Percentiles rank a stretch among this genome's conserved stretches.
Conservation (phyloP, 2,329 filamentous ascomycete genomes). For the Samsoniella hepiali region DNA sequence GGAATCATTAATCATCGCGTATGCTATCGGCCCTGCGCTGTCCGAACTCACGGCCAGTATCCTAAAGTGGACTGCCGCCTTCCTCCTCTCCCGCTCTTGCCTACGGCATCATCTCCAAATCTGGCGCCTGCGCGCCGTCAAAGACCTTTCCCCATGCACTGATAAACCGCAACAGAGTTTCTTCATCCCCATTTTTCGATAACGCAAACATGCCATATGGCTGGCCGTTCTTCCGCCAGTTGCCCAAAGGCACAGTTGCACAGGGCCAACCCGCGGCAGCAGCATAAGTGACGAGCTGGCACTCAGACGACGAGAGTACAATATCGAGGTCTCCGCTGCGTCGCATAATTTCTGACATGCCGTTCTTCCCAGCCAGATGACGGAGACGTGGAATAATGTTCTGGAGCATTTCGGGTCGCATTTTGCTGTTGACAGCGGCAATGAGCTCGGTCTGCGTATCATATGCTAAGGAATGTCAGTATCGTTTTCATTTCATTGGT, state of each 20-base stretch:
- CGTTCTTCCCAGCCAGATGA: not conserved
- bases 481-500: not conserved
- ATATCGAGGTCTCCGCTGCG: not conserved
- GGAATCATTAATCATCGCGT: not conserved
- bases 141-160: not conserved
- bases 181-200: not conserved
- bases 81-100: not conserved
- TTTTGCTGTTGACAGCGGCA: not conserved
- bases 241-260: conserved; percentile 2
- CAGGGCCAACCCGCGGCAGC: conserved; percentile 10
- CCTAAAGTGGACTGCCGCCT: not conserved
- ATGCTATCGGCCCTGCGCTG: not conserved
- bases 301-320: conserved; percentile 10
- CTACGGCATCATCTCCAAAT: conserved; percentile 12
- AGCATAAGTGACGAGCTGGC: not conserved
- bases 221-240: conserved; percentile 13
- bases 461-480: not conserved
- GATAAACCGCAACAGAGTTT: not conserved
- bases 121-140: not conserved
- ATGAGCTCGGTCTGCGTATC: conserved; percentile 8
- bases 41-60: not conserved
- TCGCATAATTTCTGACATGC: not conserved
- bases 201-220: conserved; percentile 16
- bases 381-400: not conserved
- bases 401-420: not conserved